Conservation (phyloP, 1,284 basidiomycete genomes). For the Tylopilus sp. region DNA sequence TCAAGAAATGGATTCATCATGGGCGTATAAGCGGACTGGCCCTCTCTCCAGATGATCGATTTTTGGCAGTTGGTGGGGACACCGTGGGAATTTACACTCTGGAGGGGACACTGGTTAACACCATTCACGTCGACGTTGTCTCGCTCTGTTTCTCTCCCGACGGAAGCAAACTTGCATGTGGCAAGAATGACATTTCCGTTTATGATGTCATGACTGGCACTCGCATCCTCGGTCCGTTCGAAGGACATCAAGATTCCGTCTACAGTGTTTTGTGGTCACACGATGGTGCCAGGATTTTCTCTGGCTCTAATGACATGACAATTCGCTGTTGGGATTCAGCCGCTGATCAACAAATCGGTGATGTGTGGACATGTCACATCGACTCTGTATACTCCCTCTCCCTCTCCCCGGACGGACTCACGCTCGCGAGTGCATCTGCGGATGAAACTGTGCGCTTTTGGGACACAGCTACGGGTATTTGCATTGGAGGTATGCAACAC, state of each 20-base stretch:
- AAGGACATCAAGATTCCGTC: not conserved
- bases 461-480: constrained; percentile 4
- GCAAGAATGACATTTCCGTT: not conserved
- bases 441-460: constrained; percentile 22
- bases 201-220: not conserved
- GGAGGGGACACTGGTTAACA: not conserved
- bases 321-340: not conserved
- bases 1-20: not conserved
- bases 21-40: not conserved
- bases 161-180: not conserved
- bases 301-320: not conserved
- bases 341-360: not conserved
- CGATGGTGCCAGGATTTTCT: not conserved
- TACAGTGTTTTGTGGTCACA: not conserved
- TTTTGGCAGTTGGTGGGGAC: not conserved
- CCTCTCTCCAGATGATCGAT: not conserved
- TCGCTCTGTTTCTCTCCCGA: not conserved
- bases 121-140: not conserved
- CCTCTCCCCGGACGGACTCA: not conserved
- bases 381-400: not conserved
- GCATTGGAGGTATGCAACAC: constrained; percentile 10
- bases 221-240: not conserved
- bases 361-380: not conserved
- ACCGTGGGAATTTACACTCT: not conserved
- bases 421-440: not conserved